phyloP scores from a whole-genome alignment of 345 rosid species.

The Salix udensis region DNA sequence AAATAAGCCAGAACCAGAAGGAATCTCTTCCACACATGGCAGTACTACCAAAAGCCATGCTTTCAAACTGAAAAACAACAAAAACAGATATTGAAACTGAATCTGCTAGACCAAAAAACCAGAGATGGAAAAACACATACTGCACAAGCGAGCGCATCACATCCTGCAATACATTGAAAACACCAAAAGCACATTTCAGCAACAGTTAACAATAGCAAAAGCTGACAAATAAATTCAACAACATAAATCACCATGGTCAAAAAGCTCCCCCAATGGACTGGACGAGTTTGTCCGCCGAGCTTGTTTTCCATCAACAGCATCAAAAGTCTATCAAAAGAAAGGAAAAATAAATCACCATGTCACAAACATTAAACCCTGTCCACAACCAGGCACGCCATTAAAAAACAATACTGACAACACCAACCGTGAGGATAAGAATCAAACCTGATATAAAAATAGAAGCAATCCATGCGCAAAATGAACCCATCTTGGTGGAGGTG shows the following conservation, averaged over 20 bases:
- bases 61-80: constrained; percentile 56
- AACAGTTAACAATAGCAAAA: constrained; percentile 6
- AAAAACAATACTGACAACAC: not conserved
- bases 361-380: not conserved
- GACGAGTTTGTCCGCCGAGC: constrained; percentile 85
- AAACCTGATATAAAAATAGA: constrained; percentile 91
- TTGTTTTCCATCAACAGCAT: constrained; percentile 99
- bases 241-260: constrained; percentile 69
- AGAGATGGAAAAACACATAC: constrained; percentile 43
- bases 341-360: not conserved
- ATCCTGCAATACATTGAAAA: constrained; percentile 54
- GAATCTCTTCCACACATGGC: constrained; percentile 87
- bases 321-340: constrained; percentile 65
- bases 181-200: constrained; percentile 16
- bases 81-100: constrained; percentile 7
- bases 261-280: constrained; percentile 93
- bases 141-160: constrained; percentile 99
- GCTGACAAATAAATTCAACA: not conserved
- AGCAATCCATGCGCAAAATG: constrained; percentile 87
- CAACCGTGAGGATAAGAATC: constrained; percentile 6
- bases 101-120: not conserved
- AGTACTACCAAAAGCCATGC: constrained; percentile 88
- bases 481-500: constrained; percentile 97
- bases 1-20: constrained; percentile 94
- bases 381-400: not conserved